phyloP scores from a whole-genome alignment of 306 rosid genomes.

The Clitoria ternatea region DNA sequence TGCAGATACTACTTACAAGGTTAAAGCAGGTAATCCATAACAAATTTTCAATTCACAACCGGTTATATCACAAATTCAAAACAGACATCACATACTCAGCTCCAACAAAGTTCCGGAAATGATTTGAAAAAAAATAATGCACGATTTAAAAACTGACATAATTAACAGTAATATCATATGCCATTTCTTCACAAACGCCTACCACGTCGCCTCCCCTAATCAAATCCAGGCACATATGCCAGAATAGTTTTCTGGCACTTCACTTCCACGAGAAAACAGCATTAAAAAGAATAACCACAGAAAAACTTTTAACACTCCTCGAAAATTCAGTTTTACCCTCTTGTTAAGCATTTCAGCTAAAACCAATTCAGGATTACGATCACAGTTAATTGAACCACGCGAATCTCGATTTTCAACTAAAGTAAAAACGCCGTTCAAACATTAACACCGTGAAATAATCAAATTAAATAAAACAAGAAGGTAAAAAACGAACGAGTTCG shows the following conservation, averaged over 20 bases:
- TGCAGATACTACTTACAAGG: neutral
- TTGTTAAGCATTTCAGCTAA: neutral
- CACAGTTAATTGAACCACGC: slow-evolving; percentile 11
- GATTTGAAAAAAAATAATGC: neutral
- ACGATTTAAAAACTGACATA: neutral
- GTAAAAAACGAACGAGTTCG: neutral
- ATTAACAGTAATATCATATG: neutral
- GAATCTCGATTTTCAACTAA: slow-evolving; percentile 1
- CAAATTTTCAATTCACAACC: neutral
- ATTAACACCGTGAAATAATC: neutral
- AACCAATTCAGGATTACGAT: slow-evolving; percentile 3
- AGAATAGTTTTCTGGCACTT: neutral
- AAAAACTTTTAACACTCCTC: neutral
- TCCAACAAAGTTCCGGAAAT: neutral
- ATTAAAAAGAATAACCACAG: neutral
- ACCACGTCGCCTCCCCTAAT: neutral
- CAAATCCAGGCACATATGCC: neutral
- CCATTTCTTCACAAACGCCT: neutral
- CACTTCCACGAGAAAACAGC: neutral
- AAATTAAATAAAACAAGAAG: neutral
- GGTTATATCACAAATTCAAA: neutral
- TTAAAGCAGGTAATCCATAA: neutral
- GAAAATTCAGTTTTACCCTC: neutral
- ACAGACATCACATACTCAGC: neutral
- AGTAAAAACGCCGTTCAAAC: too few species aligned